Base-by-base conservation (phyloP, 345 rosid species). In the Psidium guajava region DNA sequence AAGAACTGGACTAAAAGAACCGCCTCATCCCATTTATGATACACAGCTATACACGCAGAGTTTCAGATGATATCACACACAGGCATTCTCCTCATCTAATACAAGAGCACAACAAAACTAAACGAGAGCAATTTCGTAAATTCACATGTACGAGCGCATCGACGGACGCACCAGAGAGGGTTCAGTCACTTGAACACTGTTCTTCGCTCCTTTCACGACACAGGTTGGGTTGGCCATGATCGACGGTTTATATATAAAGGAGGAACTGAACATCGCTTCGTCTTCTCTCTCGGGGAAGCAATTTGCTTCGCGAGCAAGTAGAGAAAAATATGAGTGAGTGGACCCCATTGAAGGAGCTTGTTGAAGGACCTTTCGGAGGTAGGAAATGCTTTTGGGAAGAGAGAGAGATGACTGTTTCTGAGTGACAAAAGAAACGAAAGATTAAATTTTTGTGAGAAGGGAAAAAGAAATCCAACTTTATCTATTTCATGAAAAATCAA, bases 361-460 rank as follows among this genome's bases (percentile, higher is more conserved):
- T 14, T 61, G 74, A 61, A 61, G 42, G 74, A 15, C 74, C 44
- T 32, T 18, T 20, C 22, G 3, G 47, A 69, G 77, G 77, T 32
- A 69, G 77, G 57, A 54, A 54, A 54, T 54, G 8, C 57, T 54
- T 54, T 54, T 20, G 22, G 57, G 24, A 20, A 49, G 22, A 54
- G 12, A 1, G 24, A 64, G 75, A 32, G 32, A 28, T 15, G 42
- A 28, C 0, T 3, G 21, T 0, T 3, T 1, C 0, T 4, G 1
- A 1, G 2, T 1, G 11, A 64, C 0, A 28, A 64, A 32, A 8
- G 44, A 32, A 64, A 16, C 14, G 44, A 64, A 64, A 64, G 32
- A 4, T 16, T 64, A 3, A 32, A 64, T 3, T 61, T 64, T 64
- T 64, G 12, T 8, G 24, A 32, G 24, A 8, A 32, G 24, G 24